A percentile compares a stretch with the other conserved stretches of the same genome.
These are phyloP conservation scores for Onygenales sp. DNA, from an alignment of 2,329 filamentous ascomycete species.

Conservation along the genomic window DNA sequence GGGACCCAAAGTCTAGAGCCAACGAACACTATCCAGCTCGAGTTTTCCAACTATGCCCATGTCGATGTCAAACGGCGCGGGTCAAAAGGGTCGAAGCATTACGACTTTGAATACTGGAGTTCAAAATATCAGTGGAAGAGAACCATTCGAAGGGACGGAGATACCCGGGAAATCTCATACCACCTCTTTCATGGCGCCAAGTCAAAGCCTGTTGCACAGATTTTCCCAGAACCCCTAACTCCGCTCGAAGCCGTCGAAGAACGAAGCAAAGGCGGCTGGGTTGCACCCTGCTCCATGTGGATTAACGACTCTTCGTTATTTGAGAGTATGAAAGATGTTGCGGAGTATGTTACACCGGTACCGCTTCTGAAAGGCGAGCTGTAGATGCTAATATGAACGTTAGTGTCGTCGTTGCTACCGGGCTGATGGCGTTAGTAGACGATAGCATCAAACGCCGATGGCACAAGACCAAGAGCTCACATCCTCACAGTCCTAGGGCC, in stretches of 20 bases:
- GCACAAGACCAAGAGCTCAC: slow-evolving; percentile 46
- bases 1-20: slow-evolving; percentile 33
- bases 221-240: slow-evolving; percentile 69
- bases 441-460: slow-evolving; percentile 80
- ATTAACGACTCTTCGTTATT: slow-evolving; percentile 68
- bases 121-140: slow-evolving; percentile 76
- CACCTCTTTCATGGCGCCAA: slow-evolving; percentile 64
- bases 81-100: slow-evolving; percentile 59
- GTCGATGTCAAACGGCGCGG: slow-evolving; percentile 69
- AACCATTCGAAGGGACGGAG: slow-evolving; percentile 57
- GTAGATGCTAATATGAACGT: background rate
- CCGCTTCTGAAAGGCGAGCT: background rate
- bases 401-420: slow-evolving; percentile 83
- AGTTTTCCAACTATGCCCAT: slow-evolving; percentile 96
- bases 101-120: slow-evolving; percentile 93
- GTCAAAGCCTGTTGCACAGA: slow-evolving; percentile 64
- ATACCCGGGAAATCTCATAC: slow-evolving; percentile 59
- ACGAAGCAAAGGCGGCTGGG: slow-evolving; percentile 71
- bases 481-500: slow-evolving; percentile 43
- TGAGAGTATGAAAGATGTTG: slow-evolving; percentile 63
- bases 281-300: slow-evolving; percentile 84
- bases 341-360: slow-evolving; percentile 58
- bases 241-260: slow-evolving; percentile 63
- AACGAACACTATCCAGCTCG: slow-evolving; percentile 74
- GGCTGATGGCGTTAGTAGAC: slow-evolving; percentile 77